Percentiles rank a stretch among this genome's conserved stretches.
These are phyloP conservation scores for Venturia pyrina DNA, from an alignment of 2,329 filamentous ascomycete species.

Conservation along the genomic window DNA sequence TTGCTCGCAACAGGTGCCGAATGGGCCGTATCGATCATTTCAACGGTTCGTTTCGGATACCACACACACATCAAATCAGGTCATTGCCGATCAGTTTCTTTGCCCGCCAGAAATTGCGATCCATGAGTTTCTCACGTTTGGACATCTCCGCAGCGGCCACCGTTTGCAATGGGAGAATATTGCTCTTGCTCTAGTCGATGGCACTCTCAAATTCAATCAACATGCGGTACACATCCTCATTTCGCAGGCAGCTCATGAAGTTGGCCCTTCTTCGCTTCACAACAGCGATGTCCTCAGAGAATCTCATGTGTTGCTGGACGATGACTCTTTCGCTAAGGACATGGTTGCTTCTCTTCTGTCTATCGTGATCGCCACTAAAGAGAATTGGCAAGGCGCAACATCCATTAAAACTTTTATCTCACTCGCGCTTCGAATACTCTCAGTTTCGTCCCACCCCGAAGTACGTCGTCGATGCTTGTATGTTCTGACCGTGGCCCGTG, in stretches of 20 bases:
- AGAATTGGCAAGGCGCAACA: neutral
- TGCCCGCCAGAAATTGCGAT: constrained; percentile 39
- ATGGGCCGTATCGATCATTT: neutral
- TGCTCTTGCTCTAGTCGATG: constrained; percentile 40
- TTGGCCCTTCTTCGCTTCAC: constrained; percentile 28
- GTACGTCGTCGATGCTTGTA: neutral
- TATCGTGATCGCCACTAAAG: neutral
- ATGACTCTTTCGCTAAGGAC: neutral
- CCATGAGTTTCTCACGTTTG: constrained; percentile 46
- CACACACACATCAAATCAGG: neutral
- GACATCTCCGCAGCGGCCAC: constrained; percentile 37
- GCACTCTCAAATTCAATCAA: constrained; percentile 50
- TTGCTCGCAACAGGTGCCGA: neutral
- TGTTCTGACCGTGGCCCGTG: neutral
- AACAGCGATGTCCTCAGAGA: neutral
- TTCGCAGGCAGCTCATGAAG: constrained; percentile 43
- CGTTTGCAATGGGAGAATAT: constrained; percentile 39
- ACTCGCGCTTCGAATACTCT: neutral
- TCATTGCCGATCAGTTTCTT: constrained; percentile 33
- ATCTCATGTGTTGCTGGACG: neutral
- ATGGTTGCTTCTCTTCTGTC: neutral
- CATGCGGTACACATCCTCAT: constrained; percentile 42
- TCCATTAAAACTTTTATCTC: neutral
- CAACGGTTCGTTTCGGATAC: neutral
- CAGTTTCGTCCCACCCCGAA: neutral